Evolutionary conservation across 352 stramenopile genomes (phyloP).

Genomic region (Pythium volutum): DNA sequence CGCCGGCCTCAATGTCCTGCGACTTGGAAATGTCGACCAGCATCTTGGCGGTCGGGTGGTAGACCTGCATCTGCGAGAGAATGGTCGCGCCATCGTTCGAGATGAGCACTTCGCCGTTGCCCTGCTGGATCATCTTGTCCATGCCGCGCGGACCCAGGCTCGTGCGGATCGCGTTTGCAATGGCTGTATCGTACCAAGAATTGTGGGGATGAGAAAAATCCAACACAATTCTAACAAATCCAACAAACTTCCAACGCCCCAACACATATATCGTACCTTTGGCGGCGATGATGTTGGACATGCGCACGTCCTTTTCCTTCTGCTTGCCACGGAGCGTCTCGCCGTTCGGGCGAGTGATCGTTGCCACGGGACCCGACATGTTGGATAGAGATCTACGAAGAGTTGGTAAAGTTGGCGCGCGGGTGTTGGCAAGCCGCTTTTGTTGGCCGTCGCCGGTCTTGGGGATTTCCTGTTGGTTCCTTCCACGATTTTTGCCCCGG

Average conservation of each 20-base stretch:
- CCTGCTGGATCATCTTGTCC: constrained; percentile 99
- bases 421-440: neutral
- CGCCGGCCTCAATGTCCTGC: constrained; percentile 99
- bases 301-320: constrained; percentile 98
- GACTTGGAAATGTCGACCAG: constrained; percentile 98
- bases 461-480: constrained; percentile 11
- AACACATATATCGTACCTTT: constrained; percentile 77
- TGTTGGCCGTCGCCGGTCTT: constrained; percentile 7
- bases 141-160: constrained; percentile 97
- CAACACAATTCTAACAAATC: neutral
- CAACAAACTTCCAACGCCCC: neutral
- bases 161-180: constrained; percentile 97
- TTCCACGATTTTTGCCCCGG: constrained; percentile 24
- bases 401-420: neutral
- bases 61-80: constrained; percentile 98
- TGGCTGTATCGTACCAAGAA: constrained; percentile 52
- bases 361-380: constrained; percentile 35
- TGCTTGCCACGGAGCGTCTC: constrained; percentile 85
- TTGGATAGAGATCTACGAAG: neutral
- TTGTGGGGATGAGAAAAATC: neutral
- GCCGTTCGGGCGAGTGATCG: constrained; percentile 57
- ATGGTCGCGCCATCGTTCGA: constrained; percentile 99
- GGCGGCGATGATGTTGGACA: constrained; percentile 98
- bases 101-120: constrained; percentile 98
- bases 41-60: constrained; percentile 99